Conservation (phyloP, 202 grass and related monocot genomes). For the Dendrocalamus latiflorus region DNA sequence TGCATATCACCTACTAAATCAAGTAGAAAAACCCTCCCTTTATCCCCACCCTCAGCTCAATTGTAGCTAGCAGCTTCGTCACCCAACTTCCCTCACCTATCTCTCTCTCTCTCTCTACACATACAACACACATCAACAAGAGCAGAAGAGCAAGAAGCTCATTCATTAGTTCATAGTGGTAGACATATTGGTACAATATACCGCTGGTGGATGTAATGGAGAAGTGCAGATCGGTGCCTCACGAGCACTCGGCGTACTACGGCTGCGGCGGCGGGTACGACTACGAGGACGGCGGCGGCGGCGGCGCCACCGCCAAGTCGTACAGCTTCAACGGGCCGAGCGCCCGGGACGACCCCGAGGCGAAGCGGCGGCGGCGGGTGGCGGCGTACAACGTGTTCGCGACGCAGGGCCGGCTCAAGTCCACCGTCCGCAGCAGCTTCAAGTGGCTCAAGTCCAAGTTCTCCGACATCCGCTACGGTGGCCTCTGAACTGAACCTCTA, state of each 20-base stretch:
- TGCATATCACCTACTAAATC: conserved; percentile 36
- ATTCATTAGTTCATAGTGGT: not conserved
- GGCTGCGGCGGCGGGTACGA: conserved; percentile 40
- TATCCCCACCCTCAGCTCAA: conserved; percentile 19
- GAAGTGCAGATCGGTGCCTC: conserved; percentile 83
- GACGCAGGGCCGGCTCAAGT: conserved; percentile 75
- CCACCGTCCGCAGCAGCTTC: conserved; percentile 66
- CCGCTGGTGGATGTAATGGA: conserved; percentile 26
- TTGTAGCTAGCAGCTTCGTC: not conserved
- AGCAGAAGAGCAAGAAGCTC: not conserved
- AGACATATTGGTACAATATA: not conserved
- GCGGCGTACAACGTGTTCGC: conserved; percentile 94
- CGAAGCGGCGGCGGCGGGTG: conserved; percentile 79
- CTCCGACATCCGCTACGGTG: conserved; percentile 65
- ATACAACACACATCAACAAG: not conserved
- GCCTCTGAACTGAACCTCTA: conserved; percentile 33
- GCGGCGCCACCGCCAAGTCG: conserved; percentile 28
- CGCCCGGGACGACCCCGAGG: conserved; percentile 63
- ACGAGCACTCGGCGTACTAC: conserved; percentile 57
- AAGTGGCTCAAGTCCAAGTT: conserved; percentile 99
- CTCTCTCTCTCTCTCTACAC: not conserved
- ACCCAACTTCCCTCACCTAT: not conserved
- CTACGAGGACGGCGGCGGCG: conserved; percentile 39
- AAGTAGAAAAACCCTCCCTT: conserved; percentile 9
- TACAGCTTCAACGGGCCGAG: conserved; percentile 88